Percentiles rank a stretch among this genome's conserved stretches.
phyloP scores from a whole-genome alignment of 257 asterid genomes.

The Agastache rugosa region DNA sequence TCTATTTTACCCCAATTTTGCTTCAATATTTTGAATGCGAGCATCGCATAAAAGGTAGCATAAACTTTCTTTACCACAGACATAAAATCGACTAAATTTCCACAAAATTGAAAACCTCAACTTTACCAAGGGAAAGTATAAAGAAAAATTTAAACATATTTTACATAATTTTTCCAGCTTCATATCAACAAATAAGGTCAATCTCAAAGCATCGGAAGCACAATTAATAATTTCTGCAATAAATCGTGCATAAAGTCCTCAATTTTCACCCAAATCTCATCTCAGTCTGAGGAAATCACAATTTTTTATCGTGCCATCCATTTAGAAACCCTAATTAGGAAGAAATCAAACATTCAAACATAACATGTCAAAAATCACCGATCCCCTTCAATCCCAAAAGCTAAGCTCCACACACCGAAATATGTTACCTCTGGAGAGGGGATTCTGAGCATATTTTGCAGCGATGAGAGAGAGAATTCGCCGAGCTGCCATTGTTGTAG shows the following conservation, averaged over 20 bases:
- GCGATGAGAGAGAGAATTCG: constrained; percentile 57
- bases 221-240: background rate
- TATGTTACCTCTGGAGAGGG: constrained; percentile 47
- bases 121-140: background rate
- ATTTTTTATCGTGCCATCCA: background rate
- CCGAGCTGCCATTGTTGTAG: constrained; percentile 60
- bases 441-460: constrained; percentile 37
- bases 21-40: background rate
- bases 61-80: background rate
- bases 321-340: constrained; percentile 29
- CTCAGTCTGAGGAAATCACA: background rate
- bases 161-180: background rate
- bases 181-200: constrained; percentile 3
- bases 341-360: constrained; percentile 11
- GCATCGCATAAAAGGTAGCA: background rate
- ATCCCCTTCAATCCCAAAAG: background rate
- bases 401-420: background rate
- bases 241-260: background rate
- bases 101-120: constrained; percentile 7
- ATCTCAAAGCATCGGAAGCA: background rate
- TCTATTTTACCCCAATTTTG: background rate
- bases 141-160: too few species aligned
- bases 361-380: background rate
- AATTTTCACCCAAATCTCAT: constrained; percentile 10
- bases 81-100: background rate